A percentile compares a stretch with the other conserved stretches of the same genome.
These are phyloP conservation scores for Allodekkera sacchari DNA, from an alignment of 805 yeast genomes.

Conservation along the genomic window DNA sequence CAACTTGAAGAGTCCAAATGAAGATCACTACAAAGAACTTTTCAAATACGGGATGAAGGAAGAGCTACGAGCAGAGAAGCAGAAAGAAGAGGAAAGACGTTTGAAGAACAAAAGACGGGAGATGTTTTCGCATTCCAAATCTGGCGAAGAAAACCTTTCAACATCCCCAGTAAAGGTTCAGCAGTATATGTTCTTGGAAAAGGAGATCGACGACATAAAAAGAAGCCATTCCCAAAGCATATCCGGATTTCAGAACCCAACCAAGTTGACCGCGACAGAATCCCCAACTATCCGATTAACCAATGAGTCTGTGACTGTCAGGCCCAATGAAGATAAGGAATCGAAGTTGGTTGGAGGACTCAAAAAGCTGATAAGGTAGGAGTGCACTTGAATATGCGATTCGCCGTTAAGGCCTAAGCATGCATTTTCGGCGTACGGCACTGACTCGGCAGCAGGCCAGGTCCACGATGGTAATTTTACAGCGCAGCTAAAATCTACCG, in stretches of 20 bases:
- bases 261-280: constrained; percentile 10
- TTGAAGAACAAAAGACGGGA: not conserved
- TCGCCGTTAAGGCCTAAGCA: no score
- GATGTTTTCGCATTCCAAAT: not conserved
- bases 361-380: no score
- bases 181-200: constrained; percentile 20
- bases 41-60: constrained; percentile 22
- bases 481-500: no score
- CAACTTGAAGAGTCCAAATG: constrained; percentile 28
- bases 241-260: constrained; percentile 15
- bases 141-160: constrained; percentile 1
- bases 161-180: constrained; percentile 14
- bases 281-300: constrained; percentile 12
- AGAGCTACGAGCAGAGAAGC: constrained; percentile 8
- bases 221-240: constrained; percentile 12
- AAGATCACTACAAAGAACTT: constrained; percentile 35
- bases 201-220: constrained; percentile 18
- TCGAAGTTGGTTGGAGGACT: no score
- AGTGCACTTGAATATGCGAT: no score
- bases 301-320: constrained; percentile 5
- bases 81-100: not conserved
- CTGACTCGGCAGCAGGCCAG: no score
- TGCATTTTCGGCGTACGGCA: no score
- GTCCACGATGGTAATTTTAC: no score
- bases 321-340: no score